phyloP scores from a whole-genome alignment of 371 early-diverging fungal genomes.

The Lichtheimia ramosa region DNA sequence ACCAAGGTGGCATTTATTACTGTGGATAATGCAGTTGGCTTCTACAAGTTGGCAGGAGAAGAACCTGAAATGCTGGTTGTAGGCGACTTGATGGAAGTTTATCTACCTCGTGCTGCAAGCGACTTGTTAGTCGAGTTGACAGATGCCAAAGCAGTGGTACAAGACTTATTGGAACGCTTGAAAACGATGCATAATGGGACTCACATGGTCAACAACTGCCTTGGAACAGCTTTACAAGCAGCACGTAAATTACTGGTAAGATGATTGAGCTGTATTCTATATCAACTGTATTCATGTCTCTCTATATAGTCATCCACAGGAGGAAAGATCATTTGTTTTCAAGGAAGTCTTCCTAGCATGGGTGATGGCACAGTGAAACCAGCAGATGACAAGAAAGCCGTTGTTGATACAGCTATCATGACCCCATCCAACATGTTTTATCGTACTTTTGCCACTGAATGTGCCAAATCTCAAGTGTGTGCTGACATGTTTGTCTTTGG shows the following conservation, averaged over 20 bases:
- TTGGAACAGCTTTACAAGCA: slow-evolving; percentile 80
- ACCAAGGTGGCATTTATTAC: slow-evolving; percentile 79
- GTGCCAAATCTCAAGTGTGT: slow-evolving; percentile 76
- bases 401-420: slow-evolving; percentile 48
- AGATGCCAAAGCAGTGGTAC: slow-evolving; percentile 61
- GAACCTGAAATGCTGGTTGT: slow-evolving; percentile 86
- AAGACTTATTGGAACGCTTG: slow-evolving; percentile 61
- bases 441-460: slow-evolving; percentile 79
- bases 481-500: slow-evolving; percentile 86
- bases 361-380: slow-evolving; percentile 70
- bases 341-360: slow-evolving; percentile 64
- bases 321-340: slow-evolving; percentile 80
- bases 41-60: slow-evolving; percentile 67
- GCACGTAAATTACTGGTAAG: slow-evolving; percentile 72
- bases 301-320: slow-evolving; percentile 63
- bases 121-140: slow-evolving; percentile 79
- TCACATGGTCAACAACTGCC: slow-evolving; percentile 53
- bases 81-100: slow-evolving; percentile 73
- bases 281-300: not conserved
- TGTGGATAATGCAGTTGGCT: slow-evolving; percentile 75
- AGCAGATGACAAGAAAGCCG: slow-evolving; percentile 61
- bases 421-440: slow-evolving; percentile 73
- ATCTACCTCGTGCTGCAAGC: slow-evolving; percentile 67
- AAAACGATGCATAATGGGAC: slow-evolving; percentile 64
- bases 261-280: not conserved